Base-by-base conservation (phyloP, 129 eudicot genomes). In the Artemisia tridentata region DNA sequence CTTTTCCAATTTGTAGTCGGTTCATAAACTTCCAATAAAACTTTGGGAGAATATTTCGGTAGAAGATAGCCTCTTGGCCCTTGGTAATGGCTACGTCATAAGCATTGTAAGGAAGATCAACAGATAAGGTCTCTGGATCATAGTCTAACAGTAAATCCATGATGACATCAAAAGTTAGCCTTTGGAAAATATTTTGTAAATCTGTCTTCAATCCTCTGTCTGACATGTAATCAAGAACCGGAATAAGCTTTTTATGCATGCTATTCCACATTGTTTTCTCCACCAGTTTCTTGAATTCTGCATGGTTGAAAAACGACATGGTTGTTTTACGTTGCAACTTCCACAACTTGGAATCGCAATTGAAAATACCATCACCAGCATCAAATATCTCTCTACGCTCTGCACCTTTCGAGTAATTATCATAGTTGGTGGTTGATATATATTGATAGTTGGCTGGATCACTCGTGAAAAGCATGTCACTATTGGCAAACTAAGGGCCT, bases 371-470 rank as follows among this genome's bases (percentile, higher is more conserved):
- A 27, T 27, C 31, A 27, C 31, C 31, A 27, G 4, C 31, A 27
- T 27, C 31, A 27, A 27, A 27, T 0, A 27, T 27, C 31, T 27
- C 31, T 27, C 31, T 4, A 27, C 4, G 0, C 31, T 27, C 31
- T 27, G 5, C 4, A 27, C 31, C 85, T 43, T 81, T 83, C 1
- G 87, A 81, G 48, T 79, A 83, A 62, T 83, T 83, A 12, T 71
- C 16, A 57, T 77, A 82, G 66, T 82, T 77, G 18, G 46, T 68
- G 82, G 80, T 73, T 57, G 79, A 56, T 51, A 82, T 55, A 29
- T 79, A 46, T 57, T 72, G 84, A 25, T 72, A 72, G 60, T 85
- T 81, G 17, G 86, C 77, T 13, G 90, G 90, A 64, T 81, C 84
- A 16, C 72, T 34, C 10, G 86, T 82, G 55, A 82, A 1, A 11